Evolutionary conservation across 106 monocot species (phyloP), one percentile per base, ranked within the genome.

Genomic region (Ottelia alismoides): DNA sequence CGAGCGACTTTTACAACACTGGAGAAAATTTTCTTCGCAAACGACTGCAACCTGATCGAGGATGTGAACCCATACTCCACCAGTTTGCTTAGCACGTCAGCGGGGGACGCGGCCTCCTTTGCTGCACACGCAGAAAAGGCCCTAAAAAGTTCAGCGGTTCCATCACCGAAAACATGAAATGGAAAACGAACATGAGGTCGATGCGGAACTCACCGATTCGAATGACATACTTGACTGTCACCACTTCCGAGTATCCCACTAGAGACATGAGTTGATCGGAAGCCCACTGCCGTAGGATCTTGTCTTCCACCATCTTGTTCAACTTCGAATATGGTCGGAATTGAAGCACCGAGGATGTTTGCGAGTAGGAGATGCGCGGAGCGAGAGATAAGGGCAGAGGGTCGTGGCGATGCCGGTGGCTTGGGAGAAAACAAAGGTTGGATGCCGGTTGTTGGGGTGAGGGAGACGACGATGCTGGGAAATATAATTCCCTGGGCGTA

Each of bases 141-240:
- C 0, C 25, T 27, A 24, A n/a, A 45, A 25, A 1, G 20, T 58
- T 26, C 4, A 30, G 57, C 7, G 27, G 3, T 19, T 0, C 31
- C 16, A 27, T 2, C 30, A 17, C n/a, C n/a, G n/a, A n/a, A n/a
- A n/a, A n/a, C n/a, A 30, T 32, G 21, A n/a, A n/a, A n/a, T n/a
- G n/a, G n/a, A n/a, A n/a, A n/a, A 7, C 3, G 21, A 2, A 22
- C 14, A 56, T 22, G 18, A 21, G 0, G 47, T 9, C 28, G 22
- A 22, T 11, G 53, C n/a, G n/a, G n/a, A n/a, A n/a, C 70, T 66
- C 70, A 92, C 92, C 70, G 29, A 93, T 56, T 25, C 92, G 55
- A 25, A 93, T 93, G n/a, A 93, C 66, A 19, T 83, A 93, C 32
- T 93, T 79, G 47, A 87, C 74, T 2, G 87, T 61, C 7, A 80